Evolutionary conservation across 2,329 filamentous ascomycete genomes (phyloP).

Genomic region (Xylaria sp.): DNA sequence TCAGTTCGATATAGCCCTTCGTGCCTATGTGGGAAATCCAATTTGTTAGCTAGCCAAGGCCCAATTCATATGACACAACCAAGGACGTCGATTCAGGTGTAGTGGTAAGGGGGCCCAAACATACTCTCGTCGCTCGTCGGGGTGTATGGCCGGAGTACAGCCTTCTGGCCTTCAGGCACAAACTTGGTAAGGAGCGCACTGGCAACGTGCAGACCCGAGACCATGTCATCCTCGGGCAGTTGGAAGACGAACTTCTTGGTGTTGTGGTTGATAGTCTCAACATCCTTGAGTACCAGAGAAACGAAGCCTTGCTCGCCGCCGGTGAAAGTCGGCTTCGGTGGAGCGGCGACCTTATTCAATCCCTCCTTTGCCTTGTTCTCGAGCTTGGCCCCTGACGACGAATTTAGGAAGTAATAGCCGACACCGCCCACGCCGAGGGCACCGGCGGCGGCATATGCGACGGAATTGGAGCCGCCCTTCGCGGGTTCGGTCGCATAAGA

Average conservation of each 20-base stretch:
- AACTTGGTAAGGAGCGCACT: slow-evolving; percentile 94
- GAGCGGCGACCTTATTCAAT: slow-evolving; percentile 48
- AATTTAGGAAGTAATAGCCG: slow-evolving; percentile 67
- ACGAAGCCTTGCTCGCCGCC: slow-evolving; percentile 93
- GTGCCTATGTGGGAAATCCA: slow-evolving; percentile 61
- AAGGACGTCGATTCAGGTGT: neutral
- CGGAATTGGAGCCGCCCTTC: slow-evolving; percentile 67
- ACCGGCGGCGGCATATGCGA: slow-evolving; percentile 70
- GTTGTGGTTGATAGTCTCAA: slow-evolving; percentile 90
- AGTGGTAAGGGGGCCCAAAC: slow-evolving; percentile 38
- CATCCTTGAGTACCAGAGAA: slow-evolving; percentile 79
- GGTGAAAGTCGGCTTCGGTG: slow-evolving; percentile 68
- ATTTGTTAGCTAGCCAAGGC: slow-evolving; percentile 17
- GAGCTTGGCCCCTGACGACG: slow-evolving; percentile 64
- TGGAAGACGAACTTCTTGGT: slow-evolving; percentile 93
- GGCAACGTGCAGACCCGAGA: slow-evolving; percentile 83
- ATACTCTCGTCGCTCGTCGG: slow-evolving; percentile 86
- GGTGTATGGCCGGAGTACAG: slow-evolving; percentile 91
- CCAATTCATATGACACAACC: neutral
- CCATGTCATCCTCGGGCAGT: slow-evolving; percentile 83
- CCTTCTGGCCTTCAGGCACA: slow-evolving; percentile 87
- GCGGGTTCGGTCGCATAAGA: slow-evolving; percentile 74
- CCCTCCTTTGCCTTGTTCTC: slow-evolving; percentile 65
- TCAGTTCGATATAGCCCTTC: slow-evolving; percentile 84
- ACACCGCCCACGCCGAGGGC: slow-evolving; percentile 68